Evolutionary conservation across 495 filamentous ascomycete species (phyloP).

Genomic region (Bathelium albidoporum): DNA sequence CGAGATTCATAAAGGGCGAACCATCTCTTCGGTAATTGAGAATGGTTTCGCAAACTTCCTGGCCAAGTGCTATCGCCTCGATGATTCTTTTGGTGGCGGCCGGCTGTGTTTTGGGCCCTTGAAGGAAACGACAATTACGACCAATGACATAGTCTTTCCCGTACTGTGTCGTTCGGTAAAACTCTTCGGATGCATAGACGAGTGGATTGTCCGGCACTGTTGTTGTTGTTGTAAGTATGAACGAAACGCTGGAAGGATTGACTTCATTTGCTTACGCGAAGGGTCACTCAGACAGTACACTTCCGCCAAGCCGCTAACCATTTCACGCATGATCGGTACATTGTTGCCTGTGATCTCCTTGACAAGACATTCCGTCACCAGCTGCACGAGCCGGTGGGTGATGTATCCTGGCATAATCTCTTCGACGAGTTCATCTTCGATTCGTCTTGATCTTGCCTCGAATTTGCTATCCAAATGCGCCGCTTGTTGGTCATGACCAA

Average conservation of each 20-base stretch:
- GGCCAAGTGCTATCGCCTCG: slow-evolving; percentile 43
- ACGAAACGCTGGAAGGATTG: slow-evolving; percentile 24
- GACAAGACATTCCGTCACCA: slow-evolving; percentile 31
- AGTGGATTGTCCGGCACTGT: slow-evolving; percentile 21
- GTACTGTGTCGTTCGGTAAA: slow-evolving; percentile 54
- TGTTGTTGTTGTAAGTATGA: background rate
- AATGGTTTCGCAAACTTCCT: slow-evolving; percentile 56
- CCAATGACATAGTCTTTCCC: slow-evolving; percentile 48
- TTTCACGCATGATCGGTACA: slow-evolving; percentile 28
- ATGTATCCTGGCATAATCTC: slow-evolving; percentile 29
- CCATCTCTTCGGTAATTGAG: slow-evolving; percentile 59
- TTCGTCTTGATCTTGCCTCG: slow-evolving; percentile 17
- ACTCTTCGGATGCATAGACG: slow-evolving; percentile 31
- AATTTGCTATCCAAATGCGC: slow-evolving; percentile 23
- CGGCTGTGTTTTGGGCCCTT: slow-evolving; percentile 47
- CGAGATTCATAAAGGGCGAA: slow-evolving; percentile 55
- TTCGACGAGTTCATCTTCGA: slow-evolving; percentile 26
- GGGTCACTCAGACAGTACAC: slow-evolving; percentile 32
- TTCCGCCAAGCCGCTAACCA: slow-evolving; percentile 30
- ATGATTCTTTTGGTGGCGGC: slow-evolving; percentile 44
- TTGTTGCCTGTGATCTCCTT: slow-evolving; percentile 30
- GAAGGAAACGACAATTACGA: slow-evolving; percentile 53
- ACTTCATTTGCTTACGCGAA: slow-evolving; percentile 25
- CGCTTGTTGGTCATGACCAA: slow-evolving; percentile 13
- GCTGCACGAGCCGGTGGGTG: slow-evolving; percentile 23